phyloP scores from a whole-genome alignment of 2,329 filamentous ascomycete species.

The Epichloe coenophiala region DNA sequence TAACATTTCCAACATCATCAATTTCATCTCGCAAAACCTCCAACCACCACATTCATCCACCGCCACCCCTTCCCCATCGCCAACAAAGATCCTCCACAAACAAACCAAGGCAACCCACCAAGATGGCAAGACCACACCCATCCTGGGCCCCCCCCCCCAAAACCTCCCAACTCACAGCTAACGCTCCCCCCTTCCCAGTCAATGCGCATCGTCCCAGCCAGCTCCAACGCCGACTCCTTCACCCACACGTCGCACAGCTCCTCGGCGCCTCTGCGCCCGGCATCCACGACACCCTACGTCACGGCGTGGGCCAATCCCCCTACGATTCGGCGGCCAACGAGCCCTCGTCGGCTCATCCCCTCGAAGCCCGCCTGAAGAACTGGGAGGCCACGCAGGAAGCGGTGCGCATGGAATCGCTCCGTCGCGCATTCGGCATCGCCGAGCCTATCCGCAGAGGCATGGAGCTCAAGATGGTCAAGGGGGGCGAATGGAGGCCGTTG shows the following conservation, averaged over 20 bases:
- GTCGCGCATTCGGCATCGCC: conserved; percentile 78
- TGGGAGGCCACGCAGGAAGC: conserved; percentile 85
- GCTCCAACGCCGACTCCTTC: conserved; percentile 51
- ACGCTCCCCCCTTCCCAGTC: conserved; percentile 47
- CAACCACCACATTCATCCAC: conserved; percentile 2
- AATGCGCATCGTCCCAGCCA: conserved; percentile 74
- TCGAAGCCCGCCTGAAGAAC: conserved; percentile 75
- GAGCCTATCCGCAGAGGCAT: conserved; percentile 88
- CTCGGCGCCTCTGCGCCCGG: conserved; percentile 79
- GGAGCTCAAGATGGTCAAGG: conserved; percentile 80
- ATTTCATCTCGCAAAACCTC: background rate
- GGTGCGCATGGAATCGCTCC: conserved; percentile 77
- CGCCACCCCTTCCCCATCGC: background rate
- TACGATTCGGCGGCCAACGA: conserved; percentile 28
- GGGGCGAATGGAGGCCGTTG: conserved; percentile 67
- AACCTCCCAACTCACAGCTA: conserved; percentile 6
- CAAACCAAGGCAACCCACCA: conserved; percentile 13
- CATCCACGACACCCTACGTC: conserved; percentile 83
- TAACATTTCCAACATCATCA: background rate
- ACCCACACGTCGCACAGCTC: conserved; percentile 47
- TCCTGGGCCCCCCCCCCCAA: background rate
- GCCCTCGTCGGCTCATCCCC: conserved; percentile 61
- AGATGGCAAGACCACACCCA: conserved; percentile 31
- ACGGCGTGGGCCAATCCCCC: conserved; percentile 58
- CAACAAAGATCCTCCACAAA: background rate